phyloP scores from a whole-genome alignment of 306 rosid genomes.

The Ormosia emarginata region DNA sequence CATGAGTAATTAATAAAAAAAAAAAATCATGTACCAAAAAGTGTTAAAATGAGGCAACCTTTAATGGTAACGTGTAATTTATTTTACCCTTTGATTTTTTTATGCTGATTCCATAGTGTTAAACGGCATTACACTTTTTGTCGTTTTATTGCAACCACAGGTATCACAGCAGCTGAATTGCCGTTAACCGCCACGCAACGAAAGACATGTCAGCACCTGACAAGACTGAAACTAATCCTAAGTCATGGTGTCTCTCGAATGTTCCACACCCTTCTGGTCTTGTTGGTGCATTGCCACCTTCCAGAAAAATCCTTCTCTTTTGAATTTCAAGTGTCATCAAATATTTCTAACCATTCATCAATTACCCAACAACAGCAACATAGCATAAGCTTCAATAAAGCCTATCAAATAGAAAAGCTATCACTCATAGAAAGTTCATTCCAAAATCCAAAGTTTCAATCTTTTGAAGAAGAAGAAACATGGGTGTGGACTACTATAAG shows the following conservation, averaged over 20 bases:
- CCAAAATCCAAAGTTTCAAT: background rate
- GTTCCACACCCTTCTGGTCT: conserved; percentile 45
- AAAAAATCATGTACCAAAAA: no score
- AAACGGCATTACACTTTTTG: background rate
- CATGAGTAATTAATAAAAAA: no score
- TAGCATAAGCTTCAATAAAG: background rate
- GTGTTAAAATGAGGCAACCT: no score
- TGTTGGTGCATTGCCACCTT: background rate
- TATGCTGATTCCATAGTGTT: background rate
- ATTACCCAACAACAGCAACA: background rate
- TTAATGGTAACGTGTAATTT: no score
- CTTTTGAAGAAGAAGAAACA: conserved; percentile 5
- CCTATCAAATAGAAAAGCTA: background rate
- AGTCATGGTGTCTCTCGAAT: conserved; percentile 27
- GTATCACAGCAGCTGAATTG: no score
- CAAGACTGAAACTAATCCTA: background rate
- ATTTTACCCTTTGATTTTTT: no score
- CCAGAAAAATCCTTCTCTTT: conserved; percentile 22
- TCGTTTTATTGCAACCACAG: background rate
- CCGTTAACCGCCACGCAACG: no score
- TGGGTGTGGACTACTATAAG: conserved; percentile 66
- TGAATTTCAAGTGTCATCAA: background rate
- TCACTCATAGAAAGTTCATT: no score
- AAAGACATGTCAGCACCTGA: no score
- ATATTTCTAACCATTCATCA: background rate